phyloP scores from a whole-genome alignment of 371 early-diverging fungal species.

The Mucor velutinosus region DNA sequence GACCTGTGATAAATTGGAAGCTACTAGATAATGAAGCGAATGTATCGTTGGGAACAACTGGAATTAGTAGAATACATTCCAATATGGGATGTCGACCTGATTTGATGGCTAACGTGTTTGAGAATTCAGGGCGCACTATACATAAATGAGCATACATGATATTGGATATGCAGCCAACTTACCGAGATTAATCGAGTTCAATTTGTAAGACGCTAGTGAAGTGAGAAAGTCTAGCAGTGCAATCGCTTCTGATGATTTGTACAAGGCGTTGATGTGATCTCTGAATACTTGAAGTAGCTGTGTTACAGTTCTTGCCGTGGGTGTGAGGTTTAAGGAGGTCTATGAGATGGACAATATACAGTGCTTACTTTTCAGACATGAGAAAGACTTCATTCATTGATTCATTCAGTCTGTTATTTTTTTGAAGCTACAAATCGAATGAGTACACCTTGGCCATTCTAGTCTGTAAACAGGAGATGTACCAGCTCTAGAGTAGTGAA shows the following conservation, averaged over 20 bases:
- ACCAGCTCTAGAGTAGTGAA: conserved; percentile 86
- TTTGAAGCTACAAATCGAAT: conserved; percentile 36
- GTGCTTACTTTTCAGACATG: conserved; percentile 74
- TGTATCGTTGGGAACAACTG: conserved; percentile 81
- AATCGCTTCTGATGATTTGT: conserved; percentile 80
- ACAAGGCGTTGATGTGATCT: conserved; percentile 65
- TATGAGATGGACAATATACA: background rate
- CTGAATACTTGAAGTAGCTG: conserved; percentile 63
- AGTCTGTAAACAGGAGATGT: background rate
- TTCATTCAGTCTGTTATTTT: conserved; percentile 73
- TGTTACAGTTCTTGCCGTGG: conserved; percentile 54
- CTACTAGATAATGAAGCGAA: conserved; percentile 66
- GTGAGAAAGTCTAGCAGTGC: conserved; percentile 82
- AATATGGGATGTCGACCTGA: conserved; percentile 83
- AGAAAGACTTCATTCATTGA: conserved; percentile 85
- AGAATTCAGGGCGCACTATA: conserved; percentile 80
- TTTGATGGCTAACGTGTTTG: conserved; percentile 78
- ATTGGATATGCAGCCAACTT: background rate
- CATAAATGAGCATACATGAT: background rate
- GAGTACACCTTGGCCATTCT: background rate
- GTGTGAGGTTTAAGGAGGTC: background rate
- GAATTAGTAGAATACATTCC: conserved; percentile 52
- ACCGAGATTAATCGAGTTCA: conserved; percentile 54
- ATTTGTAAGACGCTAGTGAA: conserved; percentile 71
- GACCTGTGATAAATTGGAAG: conserved; percentile 93